A percentile compares a stretch with the other conserved stretches of the same genome.
Evolutionary conservation across 2,329 filamentous ascomycete genomes (phyloP).

Genomic region (Bipolaris oryzae): DNA sequence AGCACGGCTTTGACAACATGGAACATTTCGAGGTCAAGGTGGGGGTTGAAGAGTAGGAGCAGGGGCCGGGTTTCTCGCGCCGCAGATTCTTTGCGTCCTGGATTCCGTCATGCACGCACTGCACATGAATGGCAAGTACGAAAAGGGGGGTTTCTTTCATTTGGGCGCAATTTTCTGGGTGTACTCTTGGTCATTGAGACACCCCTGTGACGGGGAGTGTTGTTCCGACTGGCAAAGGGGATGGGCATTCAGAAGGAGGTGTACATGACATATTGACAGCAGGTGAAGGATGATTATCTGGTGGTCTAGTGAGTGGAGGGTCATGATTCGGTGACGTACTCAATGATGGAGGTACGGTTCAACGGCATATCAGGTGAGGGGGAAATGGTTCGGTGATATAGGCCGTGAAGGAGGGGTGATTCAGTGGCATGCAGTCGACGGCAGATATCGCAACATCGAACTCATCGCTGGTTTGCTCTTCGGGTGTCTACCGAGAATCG

Average conservation of each 20-base stretch:
- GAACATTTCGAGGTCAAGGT: slow-evolving; percentile 39
- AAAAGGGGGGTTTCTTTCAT: not conserved
- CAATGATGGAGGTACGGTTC: too few relatives aligned
- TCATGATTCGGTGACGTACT: too few relatives aligned
- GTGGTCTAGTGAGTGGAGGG: not conserved
- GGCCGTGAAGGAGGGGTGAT: too few relatives aligned
- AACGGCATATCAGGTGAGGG: too few relatives aligned
- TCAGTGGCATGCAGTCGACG: not conserved
- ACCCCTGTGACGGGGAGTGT: not conserved
- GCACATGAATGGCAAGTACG: not conserved
- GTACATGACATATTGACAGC: slow-evolving; percentile 1
- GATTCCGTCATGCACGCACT: not conserved
- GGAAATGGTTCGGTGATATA: too few relatives aligned
- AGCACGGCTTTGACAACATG: slow-evolving; percentile 33
- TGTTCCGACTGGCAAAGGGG: not conserved
- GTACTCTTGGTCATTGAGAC: not conserved
- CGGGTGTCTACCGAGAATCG: too few relatives aligned
- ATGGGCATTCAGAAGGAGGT: slow-evolving; percentile 1
- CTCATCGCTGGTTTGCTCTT: not conserved
- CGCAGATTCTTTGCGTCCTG: not conserved
- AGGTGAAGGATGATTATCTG: not conserved
- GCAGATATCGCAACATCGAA: not conserved
- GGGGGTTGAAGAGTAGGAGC: slow-evolving; percentile 15
- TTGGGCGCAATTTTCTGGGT: not conserved
- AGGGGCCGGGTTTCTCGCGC: not conserved